These are phyloP conservation scores for Excoecaria agallocha DNA, from an alignment of 345 rosid species.

Conservation along the genomic window DNA sequence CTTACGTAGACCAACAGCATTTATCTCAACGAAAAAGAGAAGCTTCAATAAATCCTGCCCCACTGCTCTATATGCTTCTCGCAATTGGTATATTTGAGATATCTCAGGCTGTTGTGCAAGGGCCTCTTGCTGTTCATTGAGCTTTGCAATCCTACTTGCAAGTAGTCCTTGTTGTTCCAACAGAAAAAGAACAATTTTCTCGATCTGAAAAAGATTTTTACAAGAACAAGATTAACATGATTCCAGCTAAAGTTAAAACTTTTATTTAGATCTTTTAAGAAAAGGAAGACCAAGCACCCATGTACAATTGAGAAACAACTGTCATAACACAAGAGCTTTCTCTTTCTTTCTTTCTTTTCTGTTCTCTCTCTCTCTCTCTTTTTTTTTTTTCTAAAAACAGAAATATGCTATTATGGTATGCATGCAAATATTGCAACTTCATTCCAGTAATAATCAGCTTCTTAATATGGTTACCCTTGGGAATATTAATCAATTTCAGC, in stretches of 20 bases:
- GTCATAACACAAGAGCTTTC: not conserved
- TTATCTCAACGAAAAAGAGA: constrained; percentile 79
- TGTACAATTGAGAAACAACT: not conserved
- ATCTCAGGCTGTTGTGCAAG: constrained; percentile 67
- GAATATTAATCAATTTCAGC: not conserved
- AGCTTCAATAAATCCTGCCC: constrained; percentile 81
- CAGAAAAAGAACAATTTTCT: constrained; percentile 87
- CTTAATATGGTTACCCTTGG: not conserved
- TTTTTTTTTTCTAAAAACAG: too few species aligned
- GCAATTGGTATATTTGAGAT: constrained; percentile 53
- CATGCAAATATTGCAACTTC: not conserved
- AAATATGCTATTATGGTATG: not conserved
- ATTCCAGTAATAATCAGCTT: not conserved
- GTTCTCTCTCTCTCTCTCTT: too few species aligned
- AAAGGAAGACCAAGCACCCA: not conserved
- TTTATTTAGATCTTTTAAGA: not conserved
- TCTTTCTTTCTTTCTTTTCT: too few species aligned
- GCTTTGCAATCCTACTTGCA: constrained; percentile 59
- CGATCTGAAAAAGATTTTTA: constrained; percentile 57
- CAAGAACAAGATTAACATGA: constrained; percentile 3
- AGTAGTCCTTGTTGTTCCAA: constrained; percentile 95
- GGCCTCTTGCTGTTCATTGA: constrained; percentile 66
- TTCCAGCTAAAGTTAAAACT: not conserved
- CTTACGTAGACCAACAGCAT: constrained; percentile 90
- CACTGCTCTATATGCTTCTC: constrained; percentile 74